These are phyloP conservation scores for Trypanosoma cruzi DNA, from an alignment of 208 protist species.

Conservation along the genomic window DNA sequence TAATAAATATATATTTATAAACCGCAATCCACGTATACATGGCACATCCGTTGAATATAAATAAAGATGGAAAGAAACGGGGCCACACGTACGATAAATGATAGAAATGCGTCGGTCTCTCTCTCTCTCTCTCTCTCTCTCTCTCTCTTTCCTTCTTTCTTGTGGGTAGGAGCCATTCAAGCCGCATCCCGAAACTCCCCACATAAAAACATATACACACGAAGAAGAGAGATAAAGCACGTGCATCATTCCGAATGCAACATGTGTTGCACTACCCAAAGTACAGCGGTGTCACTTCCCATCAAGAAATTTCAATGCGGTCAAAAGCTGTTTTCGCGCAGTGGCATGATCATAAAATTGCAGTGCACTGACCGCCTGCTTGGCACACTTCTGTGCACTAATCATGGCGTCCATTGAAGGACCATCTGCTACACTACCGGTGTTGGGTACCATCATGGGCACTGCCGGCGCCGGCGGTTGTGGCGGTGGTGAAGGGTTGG, in stretches of 20 bases:
- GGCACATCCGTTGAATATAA: no score
- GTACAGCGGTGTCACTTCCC: slow-evolving; percentile 15
- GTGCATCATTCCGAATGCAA: no score
- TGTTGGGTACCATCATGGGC: slow-evolving; percentile 6
- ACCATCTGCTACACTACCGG: background rate
- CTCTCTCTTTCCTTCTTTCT: background rate
- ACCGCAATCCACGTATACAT: no score
- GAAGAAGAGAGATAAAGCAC: slow-evolving; percentile 2
- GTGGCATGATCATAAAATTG: slow-evolving; percentile 79
- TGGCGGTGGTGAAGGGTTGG: slow-evolving; percentile 7
- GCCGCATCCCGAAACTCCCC: no score
- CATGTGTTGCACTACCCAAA: no score
- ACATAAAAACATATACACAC: slow-evolving; percentile 1
- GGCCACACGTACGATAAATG: no score
- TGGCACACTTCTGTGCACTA: slow-evolving; percentile 74
- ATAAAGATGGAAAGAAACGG: no score
- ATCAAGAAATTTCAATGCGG: slow-evolving; percentile 51
- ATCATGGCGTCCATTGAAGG: slow-evolving; percentile 75
- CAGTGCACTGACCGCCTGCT: slow-evolving; percentile 72
- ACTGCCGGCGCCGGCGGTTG: background rate
- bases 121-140: background rate
- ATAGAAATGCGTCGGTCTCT: no score
- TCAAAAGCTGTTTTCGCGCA: slow-evolving; percentile 51
- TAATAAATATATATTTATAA: no score
- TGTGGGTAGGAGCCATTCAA: background rate